phyloP scores from a whole-genome alignment of 768 basidiomycete species.

The Auricularia cornea region DNA sequence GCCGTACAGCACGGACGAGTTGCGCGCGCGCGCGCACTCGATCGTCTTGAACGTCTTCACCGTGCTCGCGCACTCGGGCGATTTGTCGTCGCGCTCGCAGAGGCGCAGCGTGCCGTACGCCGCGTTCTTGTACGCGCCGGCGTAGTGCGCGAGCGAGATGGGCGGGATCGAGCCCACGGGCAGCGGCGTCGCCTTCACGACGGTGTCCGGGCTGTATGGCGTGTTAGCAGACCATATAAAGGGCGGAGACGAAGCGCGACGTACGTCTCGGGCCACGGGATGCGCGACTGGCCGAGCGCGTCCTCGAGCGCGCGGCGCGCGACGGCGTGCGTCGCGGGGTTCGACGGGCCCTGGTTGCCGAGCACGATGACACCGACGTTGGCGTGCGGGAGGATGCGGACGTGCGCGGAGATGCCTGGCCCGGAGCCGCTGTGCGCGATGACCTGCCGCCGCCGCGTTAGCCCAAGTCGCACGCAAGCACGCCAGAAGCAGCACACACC shows the following conservation, averaged over 20 bases:
- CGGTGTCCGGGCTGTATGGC: not conserved
- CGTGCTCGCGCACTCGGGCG: slow-evolving; percentile 18
- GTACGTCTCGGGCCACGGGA: slow-evolving; percentile 8
- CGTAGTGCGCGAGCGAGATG: slow-evolving; percentile 18
- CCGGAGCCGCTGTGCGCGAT: slow-evolving; percentile 27
- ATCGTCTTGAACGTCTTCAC: slow-evolving; percentile 21
- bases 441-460: slow-evolving; percentile 18
- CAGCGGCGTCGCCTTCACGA: not conserved
- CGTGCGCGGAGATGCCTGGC: slow-evolving; percentile 25
- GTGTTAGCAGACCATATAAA: slow-evolving; percentile 3
- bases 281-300: slow-evolving; percentile 3
- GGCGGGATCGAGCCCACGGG: not conserved
- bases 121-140: slow-evolving; percentile 29
- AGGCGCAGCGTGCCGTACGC: slow-evolving; percentile 33
- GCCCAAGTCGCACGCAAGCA: no score
- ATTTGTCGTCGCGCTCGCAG: slow-evolving; percentile 22
- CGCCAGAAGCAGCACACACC: slow-evolving; percentile 14
- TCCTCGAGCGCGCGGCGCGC: slow-evolving; percentile 18
- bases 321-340: slow-evolving; percentile 7
- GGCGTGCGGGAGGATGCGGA: slow-evolving; percentile 28
- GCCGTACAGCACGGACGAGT: slow-evolving; percentile 19
- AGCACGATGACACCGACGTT: slow-evolving; percentile 29
- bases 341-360: slow-evolving; percentile 21
- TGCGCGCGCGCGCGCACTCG: slow-evolving; percentile 10
- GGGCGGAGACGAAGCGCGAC: not conserved